Evolutionary conservation across 768 basidiomycete genomes (phyloP).

Genomic region (Antrodiella citrinella): DNA sequence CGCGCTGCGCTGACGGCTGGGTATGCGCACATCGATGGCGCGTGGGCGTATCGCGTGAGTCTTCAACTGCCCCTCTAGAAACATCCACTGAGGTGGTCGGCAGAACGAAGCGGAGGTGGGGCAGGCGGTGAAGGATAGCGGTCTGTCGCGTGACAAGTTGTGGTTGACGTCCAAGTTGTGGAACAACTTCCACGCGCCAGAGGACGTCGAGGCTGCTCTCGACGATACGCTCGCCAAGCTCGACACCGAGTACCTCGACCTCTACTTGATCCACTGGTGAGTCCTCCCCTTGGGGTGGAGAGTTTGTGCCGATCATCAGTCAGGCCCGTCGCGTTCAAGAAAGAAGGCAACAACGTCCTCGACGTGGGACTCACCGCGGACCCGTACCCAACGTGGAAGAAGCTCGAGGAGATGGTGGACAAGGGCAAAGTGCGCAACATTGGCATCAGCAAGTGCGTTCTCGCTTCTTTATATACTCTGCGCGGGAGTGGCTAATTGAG

Average conservation of each 20-base stretch:
- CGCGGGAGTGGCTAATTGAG: conserved; percentile 5
- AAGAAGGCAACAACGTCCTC: conserved; percentile 37
- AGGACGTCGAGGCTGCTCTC: conserved; percentile 58
- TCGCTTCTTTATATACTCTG: too few species aligned
- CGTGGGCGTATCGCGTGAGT: conserved; percentile 59
- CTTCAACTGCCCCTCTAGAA: background rate
- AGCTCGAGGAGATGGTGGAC: conserved; percentile 68
- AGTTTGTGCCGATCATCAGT: background rate
- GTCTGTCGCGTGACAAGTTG: conserved; percentile 51
- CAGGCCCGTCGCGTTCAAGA: conserved; percentile 65
- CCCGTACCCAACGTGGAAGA: conserved; percentile 75
- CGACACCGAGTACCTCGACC: conserved; percentile 63
- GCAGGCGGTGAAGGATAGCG: conserved; percentile 47
- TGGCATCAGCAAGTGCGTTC: conserved; percentile 67
- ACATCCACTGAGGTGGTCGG: too few species aligned
- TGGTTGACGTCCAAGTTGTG: conserved; percentile 73
- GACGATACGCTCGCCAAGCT: conserved; percentile 59
- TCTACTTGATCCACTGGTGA: conserved; percentile 79
- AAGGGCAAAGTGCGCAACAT: conserved; percentile 75
- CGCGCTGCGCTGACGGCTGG: conserved; percentile 56
- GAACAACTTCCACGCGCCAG: conserved; percentile 69
- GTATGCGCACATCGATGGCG: conserved; percentile 68
- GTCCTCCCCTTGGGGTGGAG: conserved; percentile 8
- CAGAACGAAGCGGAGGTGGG: conserved; percentile 70
- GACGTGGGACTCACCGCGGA: conserved; percentile 53